Evolutionary conservation across 441 rosid species (phyloP).

Genomic region (Arabidopsis hybrid): DNA sequence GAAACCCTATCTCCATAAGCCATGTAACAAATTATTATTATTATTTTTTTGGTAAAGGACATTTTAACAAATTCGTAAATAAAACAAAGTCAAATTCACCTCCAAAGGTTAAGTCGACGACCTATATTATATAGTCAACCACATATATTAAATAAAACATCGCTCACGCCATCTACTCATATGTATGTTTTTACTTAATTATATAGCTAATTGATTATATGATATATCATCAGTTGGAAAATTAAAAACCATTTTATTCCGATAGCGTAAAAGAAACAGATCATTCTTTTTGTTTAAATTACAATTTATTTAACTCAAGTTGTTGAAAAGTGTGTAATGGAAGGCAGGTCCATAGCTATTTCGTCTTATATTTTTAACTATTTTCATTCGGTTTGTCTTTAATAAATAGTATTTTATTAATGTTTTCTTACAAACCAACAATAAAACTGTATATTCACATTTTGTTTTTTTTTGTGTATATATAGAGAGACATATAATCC

Average conservation of each 20-base stretch:
- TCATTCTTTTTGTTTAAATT: constrained; percentile 1
- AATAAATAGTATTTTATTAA: neutral
- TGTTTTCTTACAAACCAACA: constrained; percentile 31
- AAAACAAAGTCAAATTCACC: constrained; percentile 30
- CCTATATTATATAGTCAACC: constrained; percentile 36
- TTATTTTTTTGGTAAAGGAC: too few relatives aligned
- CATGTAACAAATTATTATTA: neutral
- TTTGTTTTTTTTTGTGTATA: neutral
- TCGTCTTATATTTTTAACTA: neutral
- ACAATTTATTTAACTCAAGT: constrained; percentile 22
- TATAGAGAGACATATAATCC: constrained; percentile 31
- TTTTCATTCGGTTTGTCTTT: constrained; percentile 26
- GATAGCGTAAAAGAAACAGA: constrained; percentile 40
- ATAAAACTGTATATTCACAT: constrained; percentile 24
- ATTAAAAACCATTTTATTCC: constrained; percentile 1
- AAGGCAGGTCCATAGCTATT: constrained; percentile 30
- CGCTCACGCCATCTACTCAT: constrained; percentile 2
- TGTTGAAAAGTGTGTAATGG: constrained; percentile 33
- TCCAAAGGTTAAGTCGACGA: constrained; percentile 21
- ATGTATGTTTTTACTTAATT: constrained; percentile 6
- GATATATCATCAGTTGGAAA: constrained; percentile 7
- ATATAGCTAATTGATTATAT: neutral
- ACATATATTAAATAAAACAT: constrained; percentile 25
- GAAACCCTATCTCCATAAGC: constrained; percentile 14
- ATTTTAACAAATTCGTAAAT: neutral